Conservation (phyloP, 1,139 yeast genomes). For the Geotrichum fermentans region DNA sequence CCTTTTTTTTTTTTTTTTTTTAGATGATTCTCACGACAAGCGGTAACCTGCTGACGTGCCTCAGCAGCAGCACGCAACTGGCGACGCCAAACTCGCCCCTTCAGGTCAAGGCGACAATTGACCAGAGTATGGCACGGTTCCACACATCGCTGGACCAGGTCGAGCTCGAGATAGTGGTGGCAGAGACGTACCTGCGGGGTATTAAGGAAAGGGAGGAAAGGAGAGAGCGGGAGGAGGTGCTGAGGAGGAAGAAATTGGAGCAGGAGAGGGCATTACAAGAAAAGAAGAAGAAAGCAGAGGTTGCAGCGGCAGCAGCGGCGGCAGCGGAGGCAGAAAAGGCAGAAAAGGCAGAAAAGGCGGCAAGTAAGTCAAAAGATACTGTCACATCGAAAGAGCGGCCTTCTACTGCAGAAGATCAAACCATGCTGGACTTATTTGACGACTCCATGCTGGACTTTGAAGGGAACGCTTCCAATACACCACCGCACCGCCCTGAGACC, state of each 20-base stretch:
- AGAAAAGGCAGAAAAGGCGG: too few relatives aligned
- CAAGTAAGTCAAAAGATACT: not conserved
- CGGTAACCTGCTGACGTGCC: slow-evolving; percentile 15
- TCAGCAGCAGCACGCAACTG: slow-evolving; percentile 15
- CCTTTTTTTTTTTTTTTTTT: too few relatives aligned
- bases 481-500: too few relatives aligned
- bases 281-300: not conserved
- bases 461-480: too few relatives aligned
- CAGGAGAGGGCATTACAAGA: not conserved
- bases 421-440: not conserved
- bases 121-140: slow-evolving; percentile 13
- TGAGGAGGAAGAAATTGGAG: too few relatives aligned
- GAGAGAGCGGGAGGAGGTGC: too few relatives aligned
- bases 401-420: too few relatives aligned
- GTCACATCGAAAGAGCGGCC: too few relatives aligned
- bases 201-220: too few relatives aligned
- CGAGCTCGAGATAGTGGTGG: slow-evolving; percentile 11
- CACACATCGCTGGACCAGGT: slow-evolving; percentile 14
- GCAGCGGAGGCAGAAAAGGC: too few relatives aligned
- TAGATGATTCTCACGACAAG: slow-evolving; percentile 12
- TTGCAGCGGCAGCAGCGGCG: slow-evolving; percentile 3
- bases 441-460: not conserved
- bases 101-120: slow-evolving; percentile 13
- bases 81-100: slow-evolving; percentile 17
- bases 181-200: slow-evolving; percentile 9